A percentile compares a stretch with the other conserved stretches of the same genome.
Conservation (phyloP, 768 basidiomycete species). For the Suillus brevipes region DNA sequence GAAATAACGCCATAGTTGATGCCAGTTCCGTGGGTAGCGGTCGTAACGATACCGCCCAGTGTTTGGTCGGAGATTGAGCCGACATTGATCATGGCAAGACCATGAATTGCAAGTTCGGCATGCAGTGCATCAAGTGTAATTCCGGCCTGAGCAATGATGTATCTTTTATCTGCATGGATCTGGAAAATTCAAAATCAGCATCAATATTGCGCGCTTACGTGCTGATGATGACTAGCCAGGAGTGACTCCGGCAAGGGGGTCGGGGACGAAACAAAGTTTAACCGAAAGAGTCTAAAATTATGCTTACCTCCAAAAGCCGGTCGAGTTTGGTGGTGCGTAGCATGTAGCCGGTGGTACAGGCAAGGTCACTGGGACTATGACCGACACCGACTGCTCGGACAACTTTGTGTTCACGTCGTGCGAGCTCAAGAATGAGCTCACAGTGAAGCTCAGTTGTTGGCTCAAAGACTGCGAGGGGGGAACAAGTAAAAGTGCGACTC, state of each 20-base stretch:
- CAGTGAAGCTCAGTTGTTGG: slow-evolving; percentile 73
- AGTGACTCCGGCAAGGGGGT: background rate
- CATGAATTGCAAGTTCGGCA: slow-evolving; percentile 56
- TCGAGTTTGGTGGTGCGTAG: slow-evolving; percentile 75
- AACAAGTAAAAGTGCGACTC: slow-evolving; percentile 77
- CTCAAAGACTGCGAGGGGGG: slow-evolving; percentile 70
- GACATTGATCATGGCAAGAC: slow-evolving; percentile 86
- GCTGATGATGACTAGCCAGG: slow-evolving; percentile 8
- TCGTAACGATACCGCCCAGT: slow-evolving; percentile 87
- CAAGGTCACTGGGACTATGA: slow-evolving; percentile 91
- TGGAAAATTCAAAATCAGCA: slow-evolving; percentile 30
- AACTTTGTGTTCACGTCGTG: slow-evolving; percentile 64
- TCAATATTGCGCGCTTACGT: slow-evolving; percentile 5
- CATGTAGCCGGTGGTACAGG: slow-evolving; percentile 88
- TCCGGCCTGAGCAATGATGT: slow-evolving; percentile 74
- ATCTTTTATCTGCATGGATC: slow-evolving; percentile 69
- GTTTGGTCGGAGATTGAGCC: slow-evolving; percentile 98
- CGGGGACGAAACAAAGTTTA: slow-evolving; percentile 14
- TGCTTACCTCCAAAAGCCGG: slow-evolving; percentile 72
- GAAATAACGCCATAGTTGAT: slow-evolving; percentile 78
- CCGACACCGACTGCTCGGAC: slow-evolving; percentile 88
- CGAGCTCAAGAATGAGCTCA: slow-evolving; percentile 75
- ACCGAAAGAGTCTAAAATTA: slow-evolving; percentile 21
- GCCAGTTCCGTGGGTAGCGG: slow-evolving; percentile 94
- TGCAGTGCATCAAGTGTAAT: slow-evolving; percentile 79